Evolutionary conservation across 352 stramenopile genomes (phyloP).

Genomic region (Globisporangium yorkense): DNA sequence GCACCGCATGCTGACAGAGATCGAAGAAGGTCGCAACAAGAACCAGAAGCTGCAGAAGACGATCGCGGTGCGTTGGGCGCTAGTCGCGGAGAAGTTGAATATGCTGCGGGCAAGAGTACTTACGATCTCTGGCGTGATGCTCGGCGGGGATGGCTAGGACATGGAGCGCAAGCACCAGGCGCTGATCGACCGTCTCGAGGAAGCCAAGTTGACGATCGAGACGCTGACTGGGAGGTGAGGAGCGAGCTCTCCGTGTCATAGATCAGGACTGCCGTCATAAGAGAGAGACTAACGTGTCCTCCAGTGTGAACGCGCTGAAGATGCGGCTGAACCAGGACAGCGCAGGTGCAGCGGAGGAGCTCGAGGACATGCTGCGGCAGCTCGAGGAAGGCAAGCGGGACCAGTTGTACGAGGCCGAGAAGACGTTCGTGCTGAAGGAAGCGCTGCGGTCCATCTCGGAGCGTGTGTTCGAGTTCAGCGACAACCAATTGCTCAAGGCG

Average conservation of each 20-base stretch:
- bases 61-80: constrained; percentile 33
- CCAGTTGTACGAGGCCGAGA: constrained; percentile 55
- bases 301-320: constrained; percentile 65
- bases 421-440: constrained; percentile 36
- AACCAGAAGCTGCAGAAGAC: constrained; percentile 63
- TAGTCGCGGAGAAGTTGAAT: background rate
- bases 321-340: constrained; percentile 66
- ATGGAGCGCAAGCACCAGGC: constrained; percentile 63
- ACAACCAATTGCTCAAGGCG: constrained; percentile 36
- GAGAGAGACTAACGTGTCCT: background rate
- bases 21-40: constrained; percentile 55
- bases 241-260: too few species aligned
- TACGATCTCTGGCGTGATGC: background rate
- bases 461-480: constrained; percentile 41
- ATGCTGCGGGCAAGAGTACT: background rate
- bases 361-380: constrained; percentile 60
- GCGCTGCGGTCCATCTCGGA: constrained; percentile 52
- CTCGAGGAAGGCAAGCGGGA: constrained; percentile 65
- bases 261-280: background rate
- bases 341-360: constrained; percentile 49
- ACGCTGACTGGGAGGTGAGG: constrained; percentile 53
- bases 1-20: constrained; percentile 51
- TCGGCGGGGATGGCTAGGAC: constrained; percentile 23
- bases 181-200: constrained; percentile 53
- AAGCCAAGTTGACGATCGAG: constrained; percentile 65